phyloP scores from a whole-genome alignment of 345 rosid species.

The Lenwebbia sp. region DNA sequence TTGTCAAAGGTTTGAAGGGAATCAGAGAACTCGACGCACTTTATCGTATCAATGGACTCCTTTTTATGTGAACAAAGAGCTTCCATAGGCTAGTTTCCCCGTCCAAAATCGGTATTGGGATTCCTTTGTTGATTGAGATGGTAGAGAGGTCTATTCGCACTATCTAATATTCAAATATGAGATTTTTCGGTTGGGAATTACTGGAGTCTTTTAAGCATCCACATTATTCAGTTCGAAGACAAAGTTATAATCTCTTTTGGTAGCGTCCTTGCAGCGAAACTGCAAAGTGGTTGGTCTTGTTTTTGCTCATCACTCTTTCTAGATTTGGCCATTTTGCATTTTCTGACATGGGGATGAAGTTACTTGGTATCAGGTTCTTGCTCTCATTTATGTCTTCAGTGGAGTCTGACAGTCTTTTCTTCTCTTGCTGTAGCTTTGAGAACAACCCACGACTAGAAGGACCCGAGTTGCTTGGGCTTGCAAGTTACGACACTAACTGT shows the following conservation, averaged over 20 bases:
- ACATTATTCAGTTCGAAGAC: not conserved
- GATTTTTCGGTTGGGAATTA: not conserved
- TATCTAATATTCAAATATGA: not conserved
- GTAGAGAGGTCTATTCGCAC: not conserved
- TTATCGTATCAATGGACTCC: not conserved
- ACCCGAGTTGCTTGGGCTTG: constrained; percentile 84
- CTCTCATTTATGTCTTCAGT: not conserved
- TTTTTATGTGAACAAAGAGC: not conserved
- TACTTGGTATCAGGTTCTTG: not conserved
- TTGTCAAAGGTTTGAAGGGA: not conserved
- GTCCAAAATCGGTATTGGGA: not conserved
- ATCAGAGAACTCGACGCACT: not conserved
- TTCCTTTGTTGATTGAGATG: not conserved
- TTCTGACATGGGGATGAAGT: not conserved
- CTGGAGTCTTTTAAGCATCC: not conserved
- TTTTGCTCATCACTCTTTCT: not conserved
- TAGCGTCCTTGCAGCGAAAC: not conserved
- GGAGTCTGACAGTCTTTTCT: not conserved
- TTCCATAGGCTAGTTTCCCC: not conserved
- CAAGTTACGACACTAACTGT: constrained; percentile 85
- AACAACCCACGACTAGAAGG: constrained; percentile 87
- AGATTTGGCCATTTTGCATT: not conserved
- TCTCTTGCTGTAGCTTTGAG: constrained; percentile 48
- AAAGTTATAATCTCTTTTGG: not conserved
- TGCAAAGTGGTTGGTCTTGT: not conserved